Percentiles rank a stretch among this genome's conserved stretches.
Conservation (phyloP, 331 rosid species). For the Arachis monticola region DNA sequence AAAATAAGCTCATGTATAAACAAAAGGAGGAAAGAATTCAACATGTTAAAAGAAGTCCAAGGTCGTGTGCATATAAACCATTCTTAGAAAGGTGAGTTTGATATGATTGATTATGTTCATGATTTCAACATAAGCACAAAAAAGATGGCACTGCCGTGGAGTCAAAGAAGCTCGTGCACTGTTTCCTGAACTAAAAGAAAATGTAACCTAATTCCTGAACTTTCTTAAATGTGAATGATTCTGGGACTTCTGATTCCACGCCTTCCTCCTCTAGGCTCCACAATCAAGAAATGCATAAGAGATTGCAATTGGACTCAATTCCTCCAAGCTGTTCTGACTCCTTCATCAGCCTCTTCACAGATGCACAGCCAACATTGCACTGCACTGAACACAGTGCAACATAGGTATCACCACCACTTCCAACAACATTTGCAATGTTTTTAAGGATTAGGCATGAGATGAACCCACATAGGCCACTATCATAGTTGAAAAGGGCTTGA, state of each 20-base stretch:
- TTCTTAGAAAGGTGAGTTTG: background rate
- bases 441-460: conserved; percentile 54
- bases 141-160: background rate
- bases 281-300: conserved; percentile 23
- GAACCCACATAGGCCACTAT: conserved; percentile 37
- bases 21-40: conserved; percentile 3
- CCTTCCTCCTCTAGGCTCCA: conserved; percentile 29
- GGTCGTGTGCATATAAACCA: background rate
- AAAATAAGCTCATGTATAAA: background rate
- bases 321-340: conserved; percentile 25
- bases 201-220: background rate
- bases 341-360: conserved; percentile 36
- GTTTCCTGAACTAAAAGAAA: background rate
- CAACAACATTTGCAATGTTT: conserved; percentile 41
- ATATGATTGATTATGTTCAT: background rate
- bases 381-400: conserved; percentile 32
- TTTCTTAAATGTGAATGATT: background rate
- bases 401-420: background rate
- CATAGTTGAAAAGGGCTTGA: conserved; percentile 50
- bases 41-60: background rate
- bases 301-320: conserved; percentile 20
- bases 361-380: conserved; percentile 26
- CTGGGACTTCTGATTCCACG: background rate
- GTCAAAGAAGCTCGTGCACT: background rate
- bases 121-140: conserved; percentile 3